A percentile compares a stretch with the other conserved stretches of the same genome.
phyloP scores from a whole-genome alignment of 169 alveolate genomes.

The Eimeria necatrix region DNA sequence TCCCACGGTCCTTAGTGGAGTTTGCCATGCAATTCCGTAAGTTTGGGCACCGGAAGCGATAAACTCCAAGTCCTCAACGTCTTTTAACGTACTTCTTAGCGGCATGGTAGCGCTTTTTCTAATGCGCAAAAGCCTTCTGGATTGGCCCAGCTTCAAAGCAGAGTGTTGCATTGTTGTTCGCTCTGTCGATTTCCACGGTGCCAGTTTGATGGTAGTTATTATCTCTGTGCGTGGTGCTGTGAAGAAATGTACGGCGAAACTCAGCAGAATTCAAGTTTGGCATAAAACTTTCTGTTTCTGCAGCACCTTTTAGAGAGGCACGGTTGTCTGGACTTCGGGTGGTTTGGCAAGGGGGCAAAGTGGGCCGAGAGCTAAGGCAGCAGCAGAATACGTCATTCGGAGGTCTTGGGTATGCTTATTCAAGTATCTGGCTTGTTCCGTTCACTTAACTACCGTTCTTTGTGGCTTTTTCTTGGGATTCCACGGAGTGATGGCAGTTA shows the following conservation, averaged over 20 bases:
- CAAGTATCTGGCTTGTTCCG: no score
- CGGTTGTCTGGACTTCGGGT: constrained; percentile 68
- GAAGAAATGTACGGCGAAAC: no score
- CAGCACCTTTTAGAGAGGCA: constrained; percentile 71
- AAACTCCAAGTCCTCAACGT: no score
- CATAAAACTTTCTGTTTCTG: neutral
- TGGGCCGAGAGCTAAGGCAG: constrained; percentile 64
- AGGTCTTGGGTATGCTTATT: constrained; percentile 53
- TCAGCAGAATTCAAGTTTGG: no score
- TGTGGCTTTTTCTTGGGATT: neutral
- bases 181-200: no score
- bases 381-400: constrained; percentile 74
- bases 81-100: no score
- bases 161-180: no score
- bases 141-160: no score
- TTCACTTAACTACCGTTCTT: neutral
- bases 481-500: neutral
- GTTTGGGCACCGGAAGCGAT: neutral
- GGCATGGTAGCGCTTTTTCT: neutral
- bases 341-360: constrained; percentile 74
- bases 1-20: constrained; percentile 60
- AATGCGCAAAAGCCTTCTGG: no score
- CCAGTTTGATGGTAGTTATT: no score
- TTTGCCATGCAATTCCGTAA: constrained; percentile 74
- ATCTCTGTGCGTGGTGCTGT: no score